Percentiles rank a stretch among this genome's conserved stretches.
Conservation (phyloP, 306 rosid genomes). For the Cajanus cajan region DNA sequence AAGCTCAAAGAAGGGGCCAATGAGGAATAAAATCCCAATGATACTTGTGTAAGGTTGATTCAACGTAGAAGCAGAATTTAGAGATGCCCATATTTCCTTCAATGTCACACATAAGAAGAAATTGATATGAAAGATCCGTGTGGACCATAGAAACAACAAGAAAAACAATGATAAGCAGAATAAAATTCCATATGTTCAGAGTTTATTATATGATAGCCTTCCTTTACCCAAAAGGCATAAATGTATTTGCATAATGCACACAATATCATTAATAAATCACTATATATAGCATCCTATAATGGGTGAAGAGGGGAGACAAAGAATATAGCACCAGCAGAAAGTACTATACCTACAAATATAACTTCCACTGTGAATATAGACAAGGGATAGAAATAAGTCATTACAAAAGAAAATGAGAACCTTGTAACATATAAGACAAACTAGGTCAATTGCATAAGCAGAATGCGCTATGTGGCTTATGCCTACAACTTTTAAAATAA, state of each 20-base stretch:
- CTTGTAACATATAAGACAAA: neutral
- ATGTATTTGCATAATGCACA: neutral
- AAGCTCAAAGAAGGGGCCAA: neutral
- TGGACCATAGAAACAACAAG: neutral
- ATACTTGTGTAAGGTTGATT: neutral
- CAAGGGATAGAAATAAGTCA: neutral
- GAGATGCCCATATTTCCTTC: conserved; percentile 11
- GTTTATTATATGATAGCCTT: neutral
- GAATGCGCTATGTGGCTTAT: neutral
- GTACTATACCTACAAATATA: neutral
- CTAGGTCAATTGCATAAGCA: neutral
- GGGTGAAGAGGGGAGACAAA: neutral
- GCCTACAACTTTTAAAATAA: neutral
- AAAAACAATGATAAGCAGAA: neutral
- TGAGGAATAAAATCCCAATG: neutral
- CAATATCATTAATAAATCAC: neutral
- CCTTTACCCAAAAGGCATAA: conserved; percentile 11
- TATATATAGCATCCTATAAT: neutral
- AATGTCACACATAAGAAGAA: neutral
- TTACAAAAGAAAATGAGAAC: neutral
- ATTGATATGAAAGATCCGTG: conserved; percentile 2
- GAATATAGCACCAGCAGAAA: neutral
- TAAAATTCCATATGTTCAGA: conserved; percentile 3
- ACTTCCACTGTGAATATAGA: neutral
- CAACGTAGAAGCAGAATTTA: conserved; percentile 1